Percentiles rank a stretch among this genome's conserved stretches.
These are phyloP conservation scores for Prunella vulgaris DNA, from an alignment of 257 asterid species.

Conservation along the genomic window DNA sequence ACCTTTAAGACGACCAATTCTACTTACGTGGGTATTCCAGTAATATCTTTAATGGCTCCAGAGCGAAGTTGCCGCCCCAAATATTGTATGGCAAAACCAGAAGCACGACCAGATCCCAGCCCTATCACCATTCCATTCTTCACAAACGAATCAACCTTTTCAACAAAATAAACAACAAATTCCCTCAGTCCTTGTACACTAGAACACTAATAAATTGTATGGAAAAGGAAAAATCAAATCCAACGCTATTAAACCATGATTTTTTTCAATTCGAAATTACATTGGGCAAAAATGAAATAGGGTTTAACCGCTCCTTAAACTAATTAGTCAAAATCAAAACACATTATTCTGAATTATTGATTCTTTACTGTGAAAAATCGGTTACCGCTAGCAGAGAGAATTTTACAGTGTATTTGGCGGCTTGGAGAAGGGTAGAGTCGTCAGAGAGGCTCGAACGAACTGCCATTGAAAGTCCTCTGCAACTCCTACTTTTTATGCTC, in stretches of 20 bases:
- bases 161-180: constrained; percentile 11
- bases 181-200: neutral
- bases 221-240: neutral
- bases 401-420: constrained; percentile 59
- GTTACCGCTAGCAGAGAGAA: constrained; percentile 2
- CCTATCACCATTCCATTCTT: constrained; percentile 75
- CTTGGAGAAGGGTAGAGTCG: constrained; percentile 47
- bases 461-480: constrained; percentile 24
- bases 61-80: constrained; percentile 63
- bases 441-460: constrained; percentile 38
- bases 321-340: neutral
- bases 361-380: neutral
- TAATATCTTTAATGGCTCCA: constrained; percentile 46
- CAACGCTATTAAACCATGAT: neutral
- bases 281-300: neutral
- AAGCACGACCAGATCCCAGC: constrained; percentile 69
- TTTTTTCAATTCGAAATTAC: neutral
- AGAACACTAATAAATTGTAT: neutral
- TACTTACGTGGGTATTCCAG: constrained; percentile 61
- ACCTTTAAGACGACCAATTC: neutral
- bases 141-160: constrained; percentile 67
- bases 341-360: neutral
- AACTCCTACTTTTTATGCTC: constrained; percentile 7
- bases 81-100: constrained; percentile 61
- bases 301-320: neutral